phyloP scores from a whole-genome alignment of 169 alveolate genomes.

The Perkinsus chesapeaki region DNA sequence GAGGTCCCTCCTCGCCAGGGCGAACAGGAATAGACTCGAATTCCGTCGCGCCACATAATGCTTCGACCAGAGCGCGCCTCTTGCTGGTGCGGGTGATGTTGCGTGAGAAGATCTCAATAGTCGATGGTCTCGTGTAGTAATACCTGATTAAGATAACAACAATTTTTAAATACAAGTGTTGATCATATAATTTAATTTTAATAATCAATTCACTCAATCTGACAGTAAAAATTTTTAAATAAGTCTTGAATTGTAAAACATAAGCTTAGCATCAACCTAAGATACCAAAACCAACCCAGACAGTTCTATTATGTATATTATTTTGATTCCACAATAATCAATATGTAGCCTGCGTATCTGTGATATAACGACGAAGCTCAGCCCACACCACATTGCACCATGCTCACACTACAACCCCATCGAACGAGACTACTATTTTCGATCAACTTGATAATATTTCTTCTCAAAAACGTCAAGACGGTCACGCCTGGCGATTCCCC shows the following conservation, averaged over 20 bases:
- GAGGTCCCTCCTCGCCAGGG: conserved; percentile 66
- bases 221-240: too few relatives aligned
- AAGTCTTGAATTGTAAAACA: conserved; percentile 19
- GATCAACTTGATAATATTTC: too few relatives aligned
- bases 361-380: too few relatives aligned
- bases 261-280: conserved; percentile 9
- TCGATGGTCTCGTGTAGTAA: neutral
- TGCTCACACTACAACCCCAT: too few relatives aligned
- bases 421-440: too few relatives aligned
- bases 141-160: too few relatives aligned
- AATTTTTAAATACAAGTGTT: neutral
- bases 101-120: conserved; percentile 49
- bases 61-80: conserved; percentile 59
- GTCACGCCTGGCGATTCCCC: too few relatives aligned
- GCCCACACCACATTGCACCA: too few relatives aligned
- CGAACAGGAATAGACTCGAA: conserved; percentile 67
- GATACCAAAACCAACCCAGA: neutral
- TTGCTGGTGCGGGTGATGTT: conserved; percentile 44
- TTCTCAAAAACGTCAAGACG: too few relatives aligned
- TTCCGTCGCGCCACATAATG: conserved; percentile 71
- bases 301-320: too few relatives aligned
- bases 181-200: neutral
- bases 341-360: too few relatives aligned
- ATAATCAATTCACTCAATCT: neutral
- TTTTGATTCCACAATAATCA: too few relatives aligned